Base-by-base conservation (phyloP, 257 asterid genomes). In the Schizonepeta tenuifolia region DNA sequence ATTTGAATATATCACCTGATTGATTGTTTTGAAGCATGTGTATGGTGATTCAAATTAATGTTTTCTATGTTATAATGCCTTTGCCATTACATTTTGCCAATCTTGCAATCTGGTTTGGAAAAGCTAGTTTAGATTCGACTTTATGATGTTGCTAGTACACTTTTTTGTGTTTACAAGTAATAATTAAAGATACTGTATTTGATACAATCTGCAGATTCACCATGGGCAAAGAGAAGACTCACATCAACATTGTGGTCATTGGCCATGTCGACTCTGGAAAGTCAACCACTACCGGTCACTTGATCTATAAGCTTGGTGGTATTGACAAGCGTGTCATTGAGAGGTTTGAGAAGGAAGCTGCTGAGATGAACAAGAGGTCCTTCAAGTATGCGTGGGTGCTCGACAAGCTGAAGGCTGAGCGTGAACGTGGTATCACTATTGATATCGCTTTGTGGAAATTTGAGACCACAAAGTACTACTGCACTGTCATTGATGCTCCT, bases 361-460 rank as follows among this genome's bases (percentile, higher is more conserved):
- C 96, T 61, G 96, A 88, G 83, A 71, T 71, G 76, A 71, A 71
- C 76, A 71, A 73, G 41, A 64, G 77, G 71, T 73, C 77, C 6
- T 73, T 88, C 87, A 88, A 88, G 88, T 86, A 89, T 35, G 96
- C 96, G 0, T 90, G 96, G 96, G 95, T 90, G 67, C 87, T 90
- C 15, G 95, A 90, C 96, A 90, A 90, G 77, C 96, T 90, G 10
- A 90, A 90, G 77, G 95, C 96, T 55, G 95, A 90, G 87, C 92
- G 95, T 64, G 96, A 90, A 21, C 96, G 95, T 64, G 96, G 95
- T 82, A 90, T 90, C 0, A 88, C 96, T 36, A 90, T 90, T 41
- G 96, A 90, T 74, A 89, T 89, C 64, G 96, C 96, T 57, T 57
- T 90, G 88, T 90, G 95, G 96, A 90, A 90, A 77, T 90, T 90